Evolutionary conservation across 495 filamentous ascomycete genomes (phyloP).

Genomic region (Penicillium goetzii): DNA sequence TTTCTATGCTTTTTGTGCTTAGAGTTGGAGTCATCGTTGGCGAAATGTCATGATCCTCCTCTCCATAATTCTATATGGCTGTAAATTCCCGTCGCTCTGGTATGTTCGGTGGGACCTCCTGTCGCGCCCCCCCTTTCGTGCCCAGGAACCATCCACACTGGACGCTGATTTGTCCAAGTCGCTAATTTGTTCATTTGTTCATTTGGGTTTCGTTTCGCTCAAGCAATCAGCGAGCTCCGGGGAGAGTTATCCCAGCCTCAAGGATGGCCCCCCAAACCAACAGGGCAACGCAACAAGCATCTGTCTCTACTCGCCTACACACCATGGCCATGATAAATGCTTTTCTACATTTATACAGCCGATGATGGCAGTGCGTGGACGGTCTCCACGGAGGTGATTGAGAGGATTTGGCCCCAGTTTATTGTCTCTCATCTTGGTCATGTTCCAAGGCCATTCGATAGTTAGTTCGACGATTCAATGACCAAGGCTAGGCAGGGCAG

Average conservation of each 20-base stretch:
- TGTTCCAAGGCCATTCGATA: not conserved
- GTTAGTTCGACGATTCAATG: not conserved
- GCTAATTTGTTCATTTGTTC: not conserved
- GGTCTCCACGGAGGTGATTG: not conserved
- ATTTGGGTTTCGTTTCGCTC: not conserved
- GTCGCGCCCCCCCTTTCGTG: constrained; percentile 15
- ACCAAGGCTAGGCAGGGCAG: not conserved
- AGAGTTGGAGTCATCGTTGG: not conserved
- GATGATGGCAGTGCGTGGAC: not conserved
- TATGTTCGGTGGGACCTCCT: constrained; percentile 18
- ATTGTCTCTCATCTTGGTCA: not conserved
- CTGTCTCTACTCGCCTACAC: not conserved
- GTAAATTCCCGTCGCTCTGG: constrained; percentile 18
- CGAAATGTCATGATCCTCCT: not conserved
- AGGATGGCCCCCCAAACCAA: not conserved
- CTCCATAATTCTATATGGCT: constrained; percentile 12
- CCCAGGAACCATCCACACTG: constrained; percentile 19
- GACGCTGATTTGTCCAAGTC: constrained; percentile 2
- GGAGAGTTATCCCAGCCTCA: not conserved
- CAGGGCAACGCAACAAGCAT: not conserved
- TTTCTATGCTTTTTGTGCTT: not conserved
- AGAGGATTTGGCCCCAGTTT: not conserved
- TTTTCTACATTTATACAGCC: not conserved
- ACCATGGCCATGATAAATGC: not conserved
- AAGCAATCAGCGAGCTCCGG: not conserved